These are phyloP conservation scores for Globisporangium paroecandrum DNA, from an alignment of 352 stramenopile species.

Conservation along the genomic window DNA sequence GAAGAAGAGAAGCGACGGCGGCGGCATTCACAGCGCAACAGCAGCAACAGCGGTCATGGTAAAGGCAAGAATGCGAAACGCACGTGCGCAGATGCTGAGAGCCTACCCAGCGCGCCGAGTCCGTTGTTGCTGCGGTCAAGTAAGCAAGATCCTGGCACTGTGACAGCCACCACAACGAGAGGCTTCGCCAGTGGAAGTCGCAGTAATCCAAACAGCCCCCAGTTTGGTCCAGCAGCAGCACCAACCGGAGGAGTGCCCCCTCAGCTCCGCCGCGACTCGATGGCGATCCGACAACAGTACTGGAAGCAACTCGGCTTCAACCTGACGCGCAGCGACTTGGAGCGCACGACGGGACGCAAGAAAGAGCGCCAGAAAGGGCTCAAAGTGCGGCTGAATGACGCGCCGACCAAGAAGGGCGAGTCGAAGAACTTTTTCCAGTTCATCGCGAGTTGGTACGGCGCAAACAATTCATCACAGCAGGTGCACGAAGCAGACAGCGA, in stretches of 20 bases:
- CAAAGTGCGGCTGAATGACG: constrained; percentile 78
- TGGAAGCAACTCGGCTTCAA: constrained; percentile 84
- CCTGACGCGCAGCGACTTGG: constrained; percentile 73
- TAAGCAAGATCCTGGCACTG: constrained; percentile 18
- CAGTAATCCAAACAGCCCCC: background rate
- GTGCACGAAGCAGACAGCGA: background rate
- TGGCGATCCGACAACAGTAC: constrained; percentile 83
- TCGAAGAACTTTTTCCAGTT: constrained; percentile 78
- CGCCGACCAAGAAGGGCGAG: constrained; percentile 29
- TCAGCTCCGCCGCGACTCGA: constrained; percentile 71
- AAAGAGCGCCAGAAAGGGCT: constrained; percentile 64
- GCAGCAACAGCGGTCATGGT: constrained; percentile 16
- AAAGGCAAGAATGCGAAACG: constrained; percentile 45
- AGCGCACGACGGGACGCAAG: constrained; percentile 67
- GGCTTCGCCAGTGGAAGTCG: background rate
- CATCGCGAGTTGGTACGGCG: constrained; percentile 75
- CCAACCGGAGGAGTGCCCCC: background rate
- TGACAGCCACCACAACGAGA: constrained; percentile 11
- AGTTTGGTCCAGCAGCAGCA: constrained; percentile 3
- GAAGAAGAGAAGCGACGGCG: constrained; percentile 78
- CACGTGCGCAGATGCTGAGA: constrained; percentile 51
- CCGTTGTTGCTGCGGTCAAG: constrained; percentile 19
- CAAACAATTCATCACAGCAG: constrained; percentile 13
- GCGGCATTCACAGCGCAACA: constrained; percentile 30
- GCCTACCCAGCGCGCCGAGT: constrained; percentile 44